Evolutionary conservation across 305 asterid genomes (phyloP).

Genomic region (Fraxinus xanthoxyloides): DNA sequence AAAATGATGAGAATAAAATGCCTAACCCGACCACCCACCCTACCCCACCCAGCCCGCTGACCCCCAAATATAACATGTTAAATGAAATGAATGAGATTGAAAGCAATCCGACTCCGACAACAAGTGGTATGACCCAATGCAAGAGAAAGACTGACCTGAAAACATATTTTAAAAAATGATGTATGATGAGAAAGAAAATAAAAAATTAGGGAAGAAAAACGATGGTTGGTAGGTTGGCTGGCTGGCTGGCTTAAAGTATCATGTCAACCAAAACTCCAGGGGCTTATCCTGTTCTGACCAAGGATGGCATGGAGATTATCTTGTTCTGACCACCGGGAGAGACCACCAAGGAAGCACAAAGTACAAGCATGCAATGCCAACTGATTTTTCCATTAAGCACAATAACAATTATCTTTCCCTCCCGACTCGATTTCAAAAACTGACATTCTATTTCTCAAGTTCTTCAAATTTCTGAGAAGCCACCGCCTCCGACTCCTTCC

Average conservation of each 20-base stretch:
- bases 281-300: slow-evolving; percentile 23
- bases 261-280: slow-evolving; percentile 33
- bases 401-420: slow-evolving; percentile 19
- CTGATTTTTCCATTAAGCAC: slow-evolving; percentile 29
- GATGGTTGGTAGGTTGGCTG: slow-evolving; percentile 28
- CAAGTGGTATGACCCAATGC: slow-evolving; percentile 50
- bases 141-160: slow-evolving; percentile 46
- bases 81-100: slow-evolving; percentile 45
- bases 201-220: slow-evolving; percentile 22
- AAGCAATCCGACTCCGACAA: slow-evolving; percentile 43
- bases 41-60: background rate
- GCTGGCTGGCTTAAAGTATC: slow-evolving; percentile 30
- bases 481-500: slow-evolving; percentile 26
- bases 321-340: slow-evolving; percentile 17
- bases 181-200: slow-evolving; percentile 24
- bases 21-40: slow-evolving; percentile 2
- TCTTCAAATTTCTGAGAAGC: slow-evolving; percentile 32
- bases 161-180: slow-evolving; percentile 24
- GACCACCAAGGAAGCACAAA: slow-evolving; percentile 21
- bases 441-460: slow-evolving; percentile 8
- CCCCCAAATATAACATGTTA: slow-evolving; percentile 35
- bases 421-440: slow-evolving; percentile 20
- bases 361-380: slow-evolving; percentile 24
- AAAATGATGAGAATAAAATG: slow-evolving; percentile 48
- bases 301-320: slow-evolving; percentile 24